Evolutionary conservation across 2,329 filamentous ascomycete species (phyloP), one percentile per base, ranked within the genome.

Genomic region (Neocucurbitaria cava): DNA sequence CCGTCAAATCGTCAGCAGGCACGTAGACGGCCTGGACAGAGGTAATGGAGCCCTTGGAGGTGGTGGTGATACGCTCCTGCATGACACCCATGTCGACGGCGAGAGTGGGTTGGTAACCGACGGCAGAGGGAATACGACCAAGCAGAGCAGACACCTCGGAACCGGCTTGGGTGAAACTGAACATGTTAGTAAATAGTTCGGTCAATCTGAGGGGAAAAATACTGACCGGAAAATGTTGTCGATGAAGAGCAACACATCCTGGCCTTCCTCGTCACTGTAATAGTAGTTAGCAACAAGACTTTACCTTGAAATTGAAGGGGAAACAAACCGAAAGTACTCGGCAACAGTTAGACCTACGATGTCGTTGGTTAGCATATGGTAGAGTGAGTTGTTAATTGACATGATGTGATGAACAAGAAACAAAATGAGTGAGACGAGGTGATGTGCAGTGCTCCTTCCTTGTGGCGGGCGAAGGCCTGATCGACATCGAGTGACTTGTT

Each of bases 141-240:
- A 99, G 87, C 79, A 99, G 88, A 77, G 95, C 95, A 85, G 94
- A 98, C 88, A 99, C 95, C 85, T 99, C 95, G 76, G 95, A 98
- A 93, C 95, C 95, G 80, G 95, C 95, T 85, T 98, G 94, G 69
- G 94, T 97, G 88, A 98, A 98, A 78, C 95, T 90, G 92, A 97
- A 98, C 84, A 99, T 98, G 88, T 99, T 99, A n/a, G n/a, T n/a
- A n/a, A n/a, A n/a, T n/a, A n/a, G n/a, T n/a, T n/a, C n/a, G n/a
- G n/a, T n/a, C n/a, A n/a, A n/a, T n/a, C n/a, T n/a, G n/a, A n/a
- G n/a, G n/a, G n/a, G n/a, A n/a, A n/a, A n/a, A n/a, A n/a, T n/a
- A n/a, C n/a, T n/a, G n/a, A n/a, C n/a, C 95, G 90, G 92, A 97
- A 98, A 84, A 99, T 98, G 88, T 99, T 99, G 90, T 99, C 95